These are phyloP conservation scores for Rhodamnia rubescens DNA, from an alignment of 345 rosid genomes.

Conservation along the genomic window DNA sequence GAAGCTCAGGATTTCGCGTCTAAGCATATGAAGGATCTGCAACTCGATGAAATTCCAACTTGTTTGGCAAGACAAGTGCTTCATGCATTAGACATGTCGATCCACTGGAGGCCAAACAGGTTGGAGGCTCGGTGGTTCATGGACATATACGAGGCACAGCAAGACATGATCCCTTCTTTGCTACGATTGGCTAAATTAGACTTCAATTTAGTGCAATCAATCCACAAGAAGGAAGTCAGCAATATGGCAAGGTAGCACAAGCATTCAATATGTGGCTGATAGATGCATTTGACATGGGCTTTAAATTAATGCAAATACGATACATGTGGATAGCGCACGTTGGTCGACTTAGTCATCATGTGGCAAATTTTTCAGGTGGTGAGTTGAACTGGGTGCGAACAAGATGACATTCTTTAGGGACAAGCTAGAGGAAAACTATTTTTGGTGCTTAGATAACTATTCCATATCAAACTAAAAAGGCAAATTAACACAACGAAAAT, in stretches of 20 bases:
- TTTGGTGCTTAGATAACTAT: too few species aligned
- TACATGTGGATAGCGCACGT: neutral
- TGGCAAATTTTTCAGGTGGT: constrained; percentile 7
- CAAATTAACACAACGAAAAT: too few species aligned
- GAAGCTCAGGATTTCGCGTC: neutral
- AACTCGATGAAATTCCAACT: neutral
- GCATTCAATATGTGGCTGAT: neutral
- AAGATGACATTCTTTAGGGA: constrained; percentile 2
- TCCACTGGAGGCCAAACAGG: constrained; percentile 5
- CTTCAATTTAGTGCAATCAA: constrained; percentile 8
- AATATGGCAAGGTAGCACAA: constrained; percentile 1
- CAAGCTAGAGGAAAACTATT: constrained; percentile 3
- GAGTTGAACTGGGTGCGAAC: constrained; percentile 1
- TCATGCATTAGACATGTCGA: constrained; percentile 11
- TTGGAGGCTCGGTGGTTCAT: constrained; percentile 12
- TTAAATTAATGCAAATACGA: too few species aligned
- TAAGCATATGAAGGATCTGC: neutral
- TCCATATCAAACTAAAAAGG: too few species aligned
- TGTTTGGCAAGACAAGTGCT: neutral
- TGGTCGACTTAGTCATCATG: neutral
- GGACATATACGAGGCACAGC: neutral
- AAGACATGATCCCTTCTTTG: neutral
- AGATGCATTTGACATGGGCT: neutral
- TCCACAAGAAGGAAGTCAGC: neutral
- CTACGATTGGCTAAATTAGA: constrained; percentile 10